These are phyloP conservation scores for Hymenoscyphus repandus DNA, from an alignment of 2,329 filamentous ascomycete genomes.

Conservation along the genomic window DNA sequence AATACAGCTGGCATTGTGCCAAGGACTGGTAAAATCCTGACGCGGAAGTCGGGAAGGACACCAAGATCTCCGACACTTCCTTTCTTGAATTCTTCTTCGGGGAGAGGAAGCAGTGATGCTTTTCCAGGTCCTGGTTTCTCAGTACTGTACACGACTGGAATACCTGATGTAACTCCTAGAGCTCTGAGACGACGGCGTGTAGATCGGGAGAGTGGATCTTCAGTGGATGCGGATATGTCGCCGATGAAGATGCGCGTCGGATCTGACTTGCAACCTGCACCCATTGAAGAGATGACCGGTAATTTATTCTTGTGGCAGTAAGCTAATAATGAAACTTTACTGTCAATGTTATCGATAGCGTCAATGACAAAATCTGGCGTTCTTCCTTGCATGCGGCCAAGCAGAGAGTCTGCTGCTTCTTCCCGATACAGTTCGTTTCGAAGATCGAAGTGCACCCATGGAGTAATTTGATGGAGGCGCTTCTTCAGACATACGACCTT, in stretches of 20 bases:
- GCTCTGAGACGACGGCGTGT: constrained; percentile 71
- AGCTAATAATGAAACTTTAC: constrained; percentile 83
- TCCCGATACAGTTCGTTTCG: constrained; percentile 77
- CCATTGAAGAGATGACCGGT: constrained; percentile 90
- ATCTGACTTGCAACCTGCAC: constrained; percentile 87
- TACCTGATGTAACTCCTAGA: constrained; percentile 74
- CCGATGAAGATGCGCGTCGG: constrained; percentile 81
- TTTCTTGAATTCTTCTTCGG: constrained; percentile 83
- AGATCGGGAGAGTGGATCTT: constrained; percentile 81
- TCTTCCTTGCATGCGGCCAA: constrained; percentile 62
- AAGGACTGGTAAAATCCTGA: constrained; percentile 89
- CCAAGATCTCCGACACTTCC: constrained; percentile 82
- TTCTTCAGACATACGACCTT: constrained; percentile 84
- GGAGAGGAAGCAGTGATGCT: constrained; percentile 78
- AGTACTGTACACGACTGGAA: constrained; percentile 87
- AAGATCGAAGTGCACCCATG: constrained; percentile 88
- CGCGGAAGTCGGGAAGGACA: constrained; percentile 85
- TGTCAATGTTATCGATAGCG: constrained; percentile 97
- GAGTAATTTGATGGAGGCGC: constrained; percentile 77
- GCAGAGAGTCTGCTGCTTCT: constrained; percentile 56
- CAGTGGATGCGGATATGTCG: constrained; percentile 81
- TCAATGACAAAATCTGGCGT: constrained; percentile 87
- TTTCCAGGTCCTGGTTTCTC: constrained; percentile 89
- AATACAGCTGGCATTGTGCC: constrained; percentile 98
- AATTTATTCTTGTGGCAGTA: constrained; percentile 77